Percentiles rank a stretch among this genome's conserved stretches.
These are phyloP conservation scores for Loxodes magnus DNA, from an alignment of 73 alveolate species.

Conservation along the genomic window DNA sequence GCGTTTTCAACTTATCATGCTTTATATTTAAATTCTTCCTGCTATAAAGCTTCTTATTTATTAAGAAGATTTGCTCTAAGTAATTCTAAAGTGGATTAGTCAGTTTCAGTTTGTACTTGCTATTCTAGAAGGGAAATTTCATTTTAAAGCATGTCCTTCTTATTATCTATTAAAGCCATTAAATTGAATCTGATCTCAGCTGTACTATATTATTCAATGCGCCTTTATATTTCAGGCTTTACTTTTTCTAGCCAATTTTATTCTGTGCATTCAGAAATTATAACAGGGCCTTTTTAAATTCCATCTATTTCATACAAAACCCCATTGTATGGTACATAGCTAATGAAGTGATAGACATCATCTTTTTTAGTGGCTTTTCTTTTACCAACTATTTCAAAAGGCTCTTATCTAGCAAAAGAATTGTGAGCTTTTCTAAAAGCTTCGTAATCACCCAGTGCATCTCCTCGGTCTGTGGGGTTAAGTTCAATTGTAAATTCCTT, in stretches of 20 bases:
- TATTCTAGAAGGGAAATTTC: slow-evolving; percentile 9
- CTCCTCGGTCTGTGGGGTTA: slow-evolving; percentile 68
- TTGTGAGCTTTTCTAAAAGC: slow-evolving; percentile 76
- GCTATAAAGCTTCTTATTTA: slow-evolving; percentile 9
- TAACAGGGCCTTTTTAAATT: slow-evolving; percentile 83
- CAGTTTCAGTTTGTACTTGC: slow-evolving; percentile 3
- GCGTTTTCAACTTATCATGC: slow-evolving; percentile 71
- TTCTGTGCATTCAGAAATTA: slow-evolving; percentile 53
- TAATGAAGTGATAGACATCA: slow-evolving; percentile 88
- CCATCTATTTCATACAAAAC: slow-evolving; percentile 91
- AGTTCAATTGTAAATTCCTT: slow-evolving; percentile 65
- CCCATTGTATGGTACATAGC: slow-evolving; percentile 82
- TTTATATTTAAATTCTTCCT: slow-evolving; percentile 40
- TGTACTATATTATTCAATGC: slow-evolving; percentile 43
- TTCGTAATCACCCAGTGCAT: slow-evolving; percentile 67
- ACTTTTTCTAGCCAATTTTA: slow-evolving; percentile 67
- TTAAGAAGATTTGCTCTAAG: too few species aligned
- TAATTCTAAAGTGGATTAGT: too few species aligned
- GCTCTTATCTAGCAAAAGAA: slow-evolving; percentile 83
- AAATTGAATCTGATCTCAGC: slow-evolving; percentile 72
- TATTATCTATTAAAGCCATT: slow-evolving; percentile 55
- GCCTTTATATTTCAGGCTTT: slow-evolving; percentile 29
- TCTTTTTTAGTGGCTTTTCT: slow-evolving; percentile 47
- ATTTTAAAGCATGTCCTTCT: slow-evolving; percentile 32
- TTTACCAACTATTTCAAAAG: slow-evolving; percentile 77